Conservation (phyloP, 2,329 filamentous ascomycete species). For the Diplodia scrobiculata region DNA sequence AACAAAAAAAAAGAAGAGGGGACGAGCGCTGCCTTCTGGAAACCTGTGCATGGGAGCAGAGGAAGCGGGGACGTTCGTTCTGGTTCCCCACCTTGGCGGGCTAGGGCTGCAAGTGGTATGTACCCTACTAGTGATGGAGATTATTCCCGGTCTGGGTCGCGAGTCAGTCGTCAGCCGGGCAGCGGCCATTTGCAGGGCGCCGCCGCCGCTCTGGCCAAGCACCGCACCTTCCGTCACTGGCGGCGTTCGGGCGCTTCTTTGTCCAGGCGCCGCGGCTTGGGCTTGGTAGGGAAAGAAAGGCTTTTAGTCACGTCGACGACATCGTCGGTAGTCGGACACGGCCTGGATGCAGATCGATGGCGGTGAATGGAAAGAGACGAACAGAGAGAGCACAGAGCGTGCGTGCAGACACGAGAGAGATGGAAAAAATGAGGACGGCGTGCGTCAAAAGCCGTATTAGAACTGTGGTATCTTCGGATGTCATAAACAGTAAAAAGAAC, state of each 20-base stretch:
- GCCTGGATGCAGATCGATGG: background rate
- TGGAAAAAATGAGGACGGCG: background rate
- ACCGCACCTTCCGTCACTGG: slow-evolving; percentile 17
- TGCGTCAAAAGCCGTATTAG: background rate
- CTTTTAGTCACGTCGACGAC: slow-evolving; percentile 13
- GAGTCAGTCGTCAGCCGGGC: background rate
- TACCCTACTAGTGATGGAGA: background rate
- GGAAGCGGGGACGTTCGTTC: background rate
- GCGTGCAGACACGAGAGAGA: background rate
- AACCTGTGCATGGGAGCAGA: background rate
- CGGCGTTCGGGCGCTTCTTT: background rate
- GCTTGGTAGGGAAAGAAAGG: slow-evolving; percentile 9
- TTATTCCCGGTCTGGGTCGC: background rate
- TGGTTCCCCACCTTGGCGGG: background rate
- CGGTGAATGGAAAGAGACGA: background rate
- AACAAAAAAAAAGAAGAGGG: background rate
- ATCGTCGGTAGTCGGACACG: background rate
- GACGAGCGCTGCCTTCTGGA: background rate
- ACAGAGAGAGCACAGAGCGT: background rate
- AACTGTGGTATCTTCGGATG: slow-evolving; percentile 21
- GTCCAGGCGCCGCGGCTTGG: background rate
- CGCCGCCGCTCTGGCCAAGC: background rate
- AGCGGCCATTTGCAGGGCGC: background rate
- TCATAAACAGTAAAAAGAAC: background rate
- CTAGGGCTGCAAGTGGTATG: background rate